Evolutionary conservation across 2,329 filamentous ascomycete species (phyloP), one percentile per base, ranked within the genome.

Genomic region (Leptographium procerum): DNA sequence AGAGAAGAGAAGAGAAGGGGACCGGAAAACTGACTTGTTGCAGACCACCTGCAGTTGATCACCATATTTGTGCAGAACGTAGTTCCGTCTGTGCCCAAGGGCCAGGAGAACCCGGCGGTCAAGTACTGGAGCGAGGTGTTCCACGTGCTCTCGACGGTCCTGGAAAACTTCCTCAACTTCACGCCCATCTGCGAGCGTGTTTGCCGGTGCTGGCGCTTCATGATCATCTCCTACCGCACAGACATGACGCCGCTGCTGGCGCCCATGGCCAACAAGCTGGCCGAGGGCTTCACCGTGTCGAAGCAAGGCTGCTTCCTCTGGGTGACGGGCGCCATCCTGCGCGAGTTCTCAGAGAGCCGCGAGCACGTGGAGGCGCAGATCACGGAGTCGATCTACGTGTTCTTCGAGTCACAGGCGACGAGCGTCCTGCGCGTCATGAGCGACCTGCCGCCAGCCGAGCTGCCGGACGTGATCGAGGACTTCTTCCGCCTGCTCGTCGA

Each of bases 291-390:
- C 69, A 81, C 87, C 58, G 80, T 82, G 22, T 96, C 92, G 13
- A 83, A 86, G 61, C 92, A 99, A 72, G 94, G 94, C 14, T 96
- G 92, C 70, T 99, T 99, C 79, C 78, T 99, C n/a, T 99, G 94
- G 94, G 92, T 94, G 1, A 96, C 92, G 2, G 89, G 91, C 63
- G 90, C 92, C 10, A 95, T 99, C 62, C 81, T 99, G 33, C 87
- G 94, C 60, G 94, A 99, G 70, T 99, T 97, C 69, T 94, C 90
- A 0, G 89, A 95, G 65, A 91, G 92, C 48, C 84, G 88, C 48
- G 91, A 96, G 65, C 84, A 88, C 61, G 88, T 97, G 24, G 87
- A 92, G 57, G 80, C 86, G 55, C 77, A 81, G n/a, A 95, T 90
- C 7, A 89, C 88, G 19, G 85, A 90, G 57, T 88, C 88, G 63